A percentile compares a stretch with the other conserved stretches of the same genome.
These are phyloP conservation scores for Neofusicoccum kwambonambiense DNA, from an alignment of 2,329 filamentous ascomycete genomes.

Conservation along the genomic window DNA sequence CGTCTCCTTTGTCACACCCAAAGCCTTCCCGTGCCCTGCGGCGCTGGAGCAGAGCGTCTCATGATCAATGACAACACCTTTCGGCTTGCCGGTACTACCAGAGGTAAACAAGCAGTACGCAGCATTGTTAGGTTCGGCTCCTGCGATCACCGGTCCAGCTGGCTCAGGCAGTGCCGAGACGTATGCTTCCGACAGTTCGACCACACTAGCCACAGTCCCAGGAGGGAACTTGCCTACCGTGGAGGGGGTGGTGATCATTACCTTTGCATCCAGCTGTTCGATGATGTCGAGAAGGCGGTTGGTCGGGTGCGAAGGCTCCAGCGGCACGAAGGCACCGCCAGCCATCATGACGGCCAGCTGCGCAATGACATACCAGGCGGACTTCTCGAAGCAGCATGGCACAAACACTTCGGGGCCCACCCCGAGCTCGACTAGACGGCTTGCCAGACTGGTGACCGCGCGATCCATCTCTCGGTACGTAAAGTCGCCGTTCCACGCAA, in stretches of 20 bases:
- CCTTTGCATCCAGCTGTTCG: background rate
- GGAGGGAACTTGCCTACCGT: constrained; percentile 46
- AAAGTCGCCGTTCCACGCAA: constrained; percentile 33
- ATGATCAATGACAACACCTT: constrained; percentile 25
- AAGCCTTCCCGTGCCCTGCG: background rate
- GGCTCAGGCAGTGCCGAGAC: background rate
- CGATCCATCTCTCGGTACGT: constrained; percentile 32
- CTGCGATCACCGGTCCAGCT: background rate
- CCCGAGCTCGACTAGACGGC: constrained; percentile 31
- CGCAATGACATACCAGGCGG: constrained; percentile 33
- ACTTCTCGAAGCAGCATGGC: constrained; percentile 32
- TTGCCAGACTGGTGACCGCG: constrained; percentile 28
- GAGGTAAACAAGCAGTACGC: constrained; percentile 65
- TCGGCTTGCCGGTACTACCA: constrained; percentile 16
- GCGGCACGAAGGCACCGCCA: constrained; percentile 26
- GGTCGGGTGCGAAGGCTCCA: constrained; percentile 25
- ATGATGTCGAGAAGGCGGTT: background rate
- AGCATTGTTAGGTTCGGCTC: background rate
- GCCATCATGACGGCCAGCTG: constrained; percentile 40
- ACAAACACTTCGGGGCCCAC: constrained; percentile 34
- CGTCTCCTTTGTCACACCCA: background rate
- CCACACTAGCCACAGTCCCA: constrained; percentile 52
- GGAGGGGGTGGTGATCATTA: constrained; percentile 30
- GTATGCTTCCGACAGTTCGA: constrained; percentile 32
- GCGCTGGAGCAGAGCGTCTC: constrained; percentile 31